Percentiles rank a stretch among this genome's conserved stretches.
Evolutionary conservation across 805 yeast genomes (phyloP).

Genomic region (Ogataea chonburiensis): DNA sequence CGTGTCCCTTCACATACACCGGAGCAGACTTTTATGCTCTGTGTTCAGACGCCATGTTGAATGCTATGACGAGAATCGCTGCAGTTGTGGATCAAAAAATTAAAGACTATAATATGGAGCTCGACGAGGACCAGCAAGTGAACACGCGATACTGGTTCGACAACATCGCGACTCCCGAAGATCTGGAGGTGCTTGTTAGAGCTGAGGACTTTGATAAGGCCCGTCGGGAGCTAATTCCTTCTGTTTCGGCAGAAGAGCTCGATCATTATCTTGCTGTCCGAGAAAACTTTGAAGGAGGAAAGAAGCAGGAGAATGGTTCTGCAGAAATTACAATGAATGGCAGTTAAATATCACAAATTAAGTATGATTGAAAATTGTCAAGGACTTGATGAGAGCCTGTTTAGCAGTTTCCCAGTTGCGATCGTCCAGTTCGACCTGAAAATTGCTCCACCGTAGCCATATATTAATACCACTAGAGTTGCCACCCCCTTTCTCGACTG

Average conservation of each 20-base stretch:
- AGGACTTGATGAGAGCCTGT: conserved; percentile 28
- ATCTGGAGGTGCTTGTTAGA: conserved; percentile 64
- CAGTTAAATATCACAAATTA: conserved; percentile 3
- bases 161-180: conserved; percentile 64
- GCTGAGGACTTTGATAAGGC: conserved; percentile 80
- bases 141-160: conserved; percentile 91
- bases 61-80: conserved; percentile 93
- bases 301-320: conserved; percentile 24
- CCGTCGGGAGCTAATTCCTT: conserved; percentile 66
- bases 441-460: conserved; percentile 39
- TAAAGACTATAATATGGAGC: conserved; percentile 43
- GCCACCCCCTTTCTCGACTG: conserved; percentile 44
- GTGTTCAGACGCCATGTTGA: conserved; percentile 92
- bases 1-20: conserved; percentile 86
- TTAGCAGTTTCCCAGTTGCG: conserved; percentile 37
- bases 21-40: conserved; percentile 98
- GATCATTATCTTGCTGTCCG: conserved; percentile 79
- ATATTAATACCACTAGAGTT: conserved; percentile 32
- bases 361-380: conserved; percentile 27
- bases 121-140: conserved; percentile 41
- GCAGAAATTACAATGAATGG: not conserved
- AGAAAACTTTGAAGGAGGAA: conserved; percentile 75
- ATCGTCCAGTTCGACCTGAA: conserved; percentile 38
- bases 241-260: conserved; percentile 85
- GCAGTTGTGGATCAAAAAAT: conserved; percentile 68